Evolutionary conservation across 2,329 filamentous ascomycete species (phyloP).

Genomic region (Colletotrichum tropicicola): DNA sequence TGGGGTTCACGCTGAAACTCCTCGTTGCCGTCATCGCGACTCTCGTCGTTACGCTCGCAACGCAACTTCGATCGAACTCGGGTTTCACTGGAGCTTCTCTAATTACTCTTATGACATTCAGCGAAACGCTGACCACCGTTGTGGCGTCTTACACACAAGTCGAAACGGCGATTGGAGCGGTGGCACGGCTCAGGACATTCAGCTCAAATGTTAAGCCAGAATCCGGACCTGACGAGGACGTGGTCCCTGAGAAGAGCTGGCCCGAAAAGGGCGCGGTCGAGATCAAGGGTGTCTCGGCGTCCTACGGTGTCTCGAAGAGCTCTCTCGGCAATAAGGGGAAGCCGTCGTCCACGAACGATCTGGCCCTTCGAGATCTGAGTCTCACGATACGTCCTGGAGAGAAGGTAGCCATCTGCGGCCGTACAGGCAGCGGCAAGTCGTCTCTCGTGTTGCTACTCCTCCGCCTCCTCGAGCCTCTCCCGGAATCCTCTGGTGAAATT

Average conservation of each 20-base stretch:
- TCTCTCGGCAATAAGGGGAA: not conserved
- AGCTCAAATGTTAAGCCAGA: constrained; percentile 34
- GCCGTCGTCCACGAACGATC: constrained; percentile 1
- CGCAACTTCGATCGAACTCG: constrained; percentile 45
- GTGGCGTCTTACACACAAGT: constrained; percentile 43
- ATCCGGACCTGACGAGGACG: constrained; percentile 28
- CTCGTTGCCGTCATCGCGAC: constrained; percentile 48
- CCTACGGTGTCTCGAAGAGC: constrained; percentile 33
- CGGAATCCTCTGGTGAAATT: constrained; percentile 38
- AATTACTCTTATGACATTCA: constrained; percentile 46
- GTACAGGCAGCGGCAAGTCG: constrained; percentile 55
- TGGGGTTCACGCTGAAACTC: not conserved
- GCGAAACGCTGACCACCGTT: constrained; percentile 38
- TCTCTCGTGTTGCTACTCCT: constrained; percentile 50
- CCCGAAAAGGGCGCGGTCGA: constrained; percentile 39
- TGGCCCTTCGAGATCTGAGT: constrained; percentile 38
- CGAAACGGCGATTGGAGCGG: constrained; percentile 38
- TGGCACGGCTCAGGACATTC: constrained; percentile 37
- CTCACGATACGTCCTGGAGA: constrained; percentile 41
- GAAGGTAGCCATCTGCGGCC: constrained; percentile 47
- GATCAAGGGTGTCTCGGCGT: constrained; percentile 41
- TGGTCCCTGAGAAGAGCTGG: constrained; percentile 36
- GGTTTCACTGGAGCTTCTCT: constrained; percentile 49
- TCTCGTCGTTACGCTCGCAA: constrained; percentile 57
- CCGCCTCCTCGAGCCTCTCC: constrained; percentile 49